Base-by-base conservation (phyloP, 2,329 filamentous ascomycete species). In the Colletotrichum neosansevieriae region DNA sequence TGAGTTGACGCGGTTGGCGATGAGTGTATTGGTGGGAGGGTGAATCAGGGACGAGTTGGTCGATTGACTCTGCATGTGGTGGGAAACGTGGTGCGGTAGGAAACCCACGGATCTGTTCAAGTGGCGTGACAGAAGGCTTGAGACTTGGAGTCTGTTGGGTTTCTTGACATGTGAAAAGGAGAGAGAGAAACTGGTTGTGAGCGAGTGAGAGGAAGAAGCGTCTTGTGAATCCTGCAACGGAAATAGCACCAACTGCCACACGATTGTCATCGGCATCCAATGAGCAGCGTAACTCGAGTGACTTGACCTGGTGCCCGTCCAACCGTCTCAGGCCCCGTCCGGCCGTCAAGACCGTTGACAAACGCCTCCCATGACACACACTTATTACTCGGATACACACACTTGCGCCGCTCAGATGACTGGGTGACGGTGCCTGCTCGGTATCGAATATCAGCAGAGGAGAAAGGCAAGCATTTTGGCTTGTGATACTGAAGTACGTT, bases 161-260 rank as follows among this genome's bases (percentile, higher is more conserved):
- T n/a, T n/a, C 21, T 58, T 58, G 65, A 59, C 65, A 68, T 68
- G 65, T 68, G 65, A 68, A 68, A 56, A 65, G 61, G 60, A n/a
- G 24, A 58, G 24, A 11, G 29, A 29, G 38, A 44, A 38, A 6
- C 38, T 44, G 44, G 10, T 17, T 29, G 50, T 54, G 15, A 36
- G 29, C 42, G 5, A 54, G 24, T 36, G 40, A 47, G 40, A 50
- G 51, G 58, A 50, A 59, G 58, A 50, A 59, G 50, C 40, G 44
- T 38, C 11, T 12, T n/a, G 54, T 50, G 63, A 36, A 63, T 63
- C 63, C 58, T 62, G 9, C 63, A 56, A 56, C 58, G 17, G 63
- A 62, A 66, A 66, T 66, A 66, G 58, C 42, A 42, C 38, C 17
- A 61, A 15, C 9, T 12, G 19, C 45, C 29, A 29, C 29, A 29